phyloP scores from a whole-genome alignment of 108 stramenopile genomes.

The Nannochloropsis gaditana region DNA sequence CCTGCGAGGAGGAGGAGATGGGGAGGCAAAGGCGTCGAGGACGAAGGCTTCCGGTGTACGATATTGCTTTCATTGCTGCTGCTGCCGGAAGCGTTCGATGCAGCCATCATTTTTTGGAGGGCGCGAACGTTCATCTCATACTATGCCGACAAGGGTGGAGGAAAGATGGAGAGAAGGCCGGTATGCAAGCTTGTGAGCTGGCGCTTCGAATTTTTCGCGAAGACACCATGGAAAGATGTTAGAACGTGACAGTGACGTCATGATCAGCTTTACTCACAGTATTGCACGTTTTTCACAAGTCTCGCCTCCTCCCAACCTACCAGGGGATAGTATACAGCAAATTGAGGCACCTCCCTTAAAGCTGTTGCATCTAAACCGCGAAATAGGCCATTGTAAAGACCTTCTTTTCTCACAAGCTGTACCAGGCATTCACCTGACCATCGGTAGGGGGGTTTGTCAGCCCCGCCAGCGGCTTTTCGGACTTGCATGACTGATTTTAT shows the following conservation, averaged over 20 bases:
- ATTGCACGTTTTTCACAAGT: too few species aligned
- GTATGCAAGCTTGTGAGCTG: neutral
- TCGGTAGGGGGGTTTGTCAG: slow-evolving; percentile 41
- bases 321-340: slow-evolving; percentile 43
- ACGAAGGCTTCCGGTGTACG: neutral
- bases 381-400: slow-evolving; percentile 40
- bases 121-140: neutral
- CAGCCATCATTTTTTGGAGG: neutral
- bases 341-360: slow-evolving; percentile 52
- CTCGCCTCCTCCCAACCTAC: neutral
- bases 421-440: slow-evolving; percentile 46
- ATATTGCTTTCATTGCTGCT: neutral
- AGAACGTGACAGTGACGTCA: too few species aligned
- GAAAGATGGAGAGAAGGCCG: neutral
- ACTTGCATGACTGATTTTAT: slow-evolving; percentile 57
- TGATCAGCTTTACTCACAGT: too few species aligned
- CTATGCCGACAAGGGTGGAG: neutral
- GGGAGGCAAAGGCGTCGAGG: slow-evolving; percentile 18
- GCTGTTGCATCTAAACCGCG: slow-evolving; percentile 43
- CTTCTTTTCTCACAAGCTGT: slow-evolving; percentile 41
- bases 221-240: too few species aligned
- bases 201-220: too few species aligned
- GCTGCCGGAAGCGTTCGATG: neutral
- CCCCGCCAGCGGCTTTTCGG: slow-evolving; percentile 30
- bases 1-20: slow-evolving; percentile 44